Percentiles rank a stretch among this genome's conserved stretches.
These are phyloP conservation scores for Torrubiellomyces zombiae DNA, from an alignment of 2,329 filamentous ascomycete genomes.

Conservation along the genomic window DNA sequence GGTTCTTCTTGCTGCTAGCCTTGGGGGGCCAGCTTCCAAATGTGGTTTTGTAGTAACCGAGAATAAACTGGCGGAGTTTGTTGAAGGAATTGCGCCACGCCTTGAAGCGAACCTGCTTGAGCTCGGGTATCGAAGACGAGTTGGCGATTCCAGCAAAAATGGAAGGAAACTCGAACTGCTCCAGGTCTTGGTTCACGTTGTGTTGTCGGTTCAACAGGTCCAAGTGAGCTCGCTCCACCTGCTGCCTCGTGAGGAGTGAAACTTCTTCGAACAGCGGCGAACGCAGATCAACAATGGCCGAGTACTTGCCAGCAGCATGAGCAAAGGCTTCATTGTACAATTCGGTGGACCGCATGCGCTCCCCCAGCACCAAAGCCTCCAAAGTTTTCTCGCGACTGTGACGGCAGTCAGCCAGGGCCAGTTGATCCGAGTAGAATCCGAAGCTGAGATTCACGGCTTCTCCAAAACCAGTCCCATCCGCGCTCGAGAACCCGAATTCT, in stretches of 20 bases:
- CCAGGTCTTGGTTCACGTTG: slow-evolving; percentile 55
- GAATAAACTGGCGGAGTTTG: slow-evolving; percentile 56
- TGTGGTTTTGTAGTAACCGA: slow-evolving; percentile 45
- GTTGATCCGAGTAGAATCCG: slow-evolving; percentile 59
- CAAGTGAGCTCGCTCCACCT: slow-evolving; percentile 67
- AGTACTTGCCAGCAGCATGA: slow-evolving; percentile 77
- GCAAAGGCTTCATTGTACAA: slow-evolving; percentile 87
- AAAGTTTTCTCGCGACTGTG: slow-evolving; percentile 75
- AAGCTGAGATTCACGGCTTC: slow-evolving; percentile 48
- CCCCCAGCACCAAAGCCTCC: slow-evolving; percentile 75
- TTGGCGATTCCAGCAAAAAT: slow-evolving; percentile 78
- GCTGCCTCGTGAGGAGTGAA: slow-evolving; percentile 52
- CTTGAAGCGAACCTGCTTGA: slow-evolving; percentile 67
- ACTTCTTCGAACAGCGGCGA: slow-evolving; percentile 56
- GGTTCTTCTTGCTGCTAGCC: slow-evolving; percentile 80
- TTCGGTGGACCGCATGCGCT: slow-evolving; percentile 64
- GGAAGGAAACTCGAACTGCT: slow-evolving; percentile 80
- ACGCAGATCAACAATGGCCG: slow-evolving; percentile 49
- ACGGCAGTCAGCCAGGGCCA: slow-evolving; percentile 63
- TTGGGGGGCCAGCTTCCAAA: slow-evolving; percentile 75
- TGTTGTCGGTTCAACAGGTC: slow-evolving; percentile 60
- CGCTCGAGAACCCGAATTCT: slow-evolving; percentile 39
- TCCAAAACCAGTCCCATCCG: slow-evolving; percentile 42
- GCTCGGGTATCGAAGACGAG: slow-evolving; percentile 61
- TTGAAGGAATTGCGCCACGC: slow-evolving; percentile 63